Base-by-base conservation (phyloP, 2,329 filamentous ascomycete genomes). In the Chrysoporthe cubensis region DNA sequence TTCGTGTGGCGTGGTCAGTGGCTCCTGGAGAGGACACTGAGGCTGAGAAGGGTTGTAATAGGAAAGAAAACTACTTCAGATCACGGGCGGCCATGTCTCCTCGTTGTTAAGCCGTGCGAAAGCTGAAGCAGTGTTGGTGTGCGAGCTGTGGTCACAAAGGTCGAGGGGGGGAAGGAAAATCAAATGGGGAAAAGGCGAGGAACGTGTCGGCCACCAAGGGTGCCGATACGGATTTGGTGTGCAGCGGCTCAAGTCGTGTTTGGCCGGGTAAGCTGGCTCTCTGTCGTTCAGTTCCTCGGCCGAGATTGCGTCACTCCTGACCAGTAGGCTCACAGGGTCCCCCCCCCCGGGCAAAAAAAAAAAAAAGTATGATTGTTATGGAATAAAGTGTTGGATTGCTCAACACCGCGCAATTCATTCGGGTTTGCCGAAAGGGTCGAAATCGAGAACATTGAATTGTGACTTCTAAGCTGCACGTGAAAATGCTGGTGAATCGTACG, bases 121-220 rank as follows among this genome's bases (percentile, higher is more conserved):
- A 61, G 48, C 61, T 64, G 44, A 42, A 64, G 37, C 18, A 40
- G 56, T 62, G 37, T 32, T 64, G 61, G 34, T 40, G 46, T 54
- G 46, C 18, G 58, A 60, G 65, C 57, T 65, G 48, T 62, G 40
- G 61, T 44, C 60, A 62, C 34, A 2, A 42, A 40, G 37, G 50
- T 62, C 44, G 61, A 52, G 50, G 34, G 63, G 46, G 64, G 58
- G 44, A 40, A 18, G 58, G 65, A 63, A 68, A 66, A 63, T 62
- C 44, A 44, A 54, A 44, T 50, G 42, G 48, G 56, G 48, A 62
- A 60, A 56, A 59, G 58, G 59, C 40, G 44, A 52, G 58, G 54
- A 69, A 65, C 65, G 62, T 69, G 65, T 69, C 62, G 68, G 63
- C 63, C 63, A 65, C 56, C 32, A 43, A 58, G 54, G 21, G 32